These are phyloP conservation scores for Gaeumannomyces sp. DNA, from an alignment of 2,329 filamentous ascomycete genomes.

Conservation along the genomic window DNA sequence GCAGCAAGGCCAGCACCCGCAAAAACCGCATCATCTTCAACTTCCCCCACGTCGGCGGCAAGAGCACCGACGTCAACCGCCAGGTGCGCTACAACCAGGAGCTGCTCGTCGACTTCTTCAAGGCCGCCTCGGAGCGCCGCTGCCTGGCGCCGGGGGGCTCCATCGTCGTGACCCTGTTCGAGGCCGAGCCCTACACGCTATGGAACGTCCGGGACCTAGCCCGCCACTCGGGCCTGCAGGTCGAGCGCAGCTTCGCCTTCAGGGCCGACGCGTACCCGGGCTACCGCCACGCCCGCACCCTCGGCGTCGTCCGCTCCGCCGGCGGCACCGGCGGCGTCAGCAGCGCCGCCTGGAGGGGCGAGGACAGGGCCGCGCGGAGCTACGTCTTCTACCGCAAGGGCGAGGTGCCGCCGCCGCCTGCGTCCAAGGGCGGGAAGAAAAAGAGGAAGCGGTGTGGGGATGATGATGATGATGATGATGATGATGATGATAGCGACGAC, in stretches of 20 bases:
- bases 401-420: slow-evolving; percentile 30
- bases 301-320: slow-evolving; percentile 55
- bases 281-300: slow-evolving; percentile 66
- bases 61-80: slow-evolving; percentile 86
- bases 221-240: slow-evolving; percentile 66
- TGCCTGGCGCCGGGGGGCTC: slow-evolving; percentile 50
- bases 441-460: slow-evolving; percentile 10
- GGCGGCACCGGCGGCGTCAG: slow-evolving; percentile 25
- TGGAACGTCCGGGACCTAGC: slow-evolving; percentile 92
- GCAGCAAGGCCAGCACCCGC: slow-evolving; percentile 29
- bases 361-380: slow-evolving; percentile 48
- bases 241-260: slow-evolving; percentile 66
- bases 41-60: slow-evolving; percentile 92
- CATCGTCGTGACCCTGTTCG: slow-evolving; percentile 83
- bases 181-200: slow-evolving; percentile 87
- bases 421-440: slow-evolving; percentile 21
- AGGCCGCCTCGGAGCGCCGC: slow-evolving; percentile 41
- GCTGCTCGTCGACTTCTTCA: slow-evolving; percentile 65
- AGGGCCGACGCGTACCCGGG: slow-evolving; percentile 61
- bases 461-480: background rate
- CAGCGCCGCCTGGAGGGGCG: slow-evolving; percentile 41
- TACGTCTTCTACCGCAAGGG: slow-evolving; percentile 58
- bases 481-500: background rate
- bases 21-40: slow-evolving; percentile 88
- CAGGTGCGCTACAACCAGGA: slow-evolving; percentile 91